phyloP scores from a whole-genome alignment of 2,329 filamentous ascomycete genomes.

The Lizonia empirigonia region DNA sequence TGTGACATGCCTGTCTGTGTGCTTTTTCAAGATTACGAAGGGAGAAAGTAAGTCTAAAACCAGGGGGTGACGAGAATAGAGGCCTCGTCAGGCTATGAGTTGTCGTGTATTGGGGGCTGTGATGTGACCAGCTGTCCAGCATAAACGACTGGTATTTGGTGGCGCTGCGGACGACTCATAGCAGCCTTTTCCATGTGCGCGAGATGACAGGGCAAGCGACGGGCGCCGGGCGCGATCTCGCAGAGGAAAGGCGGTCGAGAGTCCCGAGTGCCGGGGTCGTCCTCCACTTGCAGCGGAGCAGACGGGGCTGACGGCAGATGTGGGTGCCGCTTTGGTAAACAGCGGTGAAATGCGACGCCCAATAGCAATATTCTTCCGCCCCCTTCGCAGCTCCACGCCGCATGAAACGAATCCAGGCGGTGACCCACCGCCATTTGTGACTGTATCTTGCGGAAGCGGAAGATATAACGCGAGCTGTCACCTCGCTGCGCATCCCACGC shows the following conservation, averaged over 20 bases:
- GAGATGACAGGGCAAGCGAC: constrained; percentile 25
- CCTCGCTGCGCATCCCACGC: constrained; percentile 29
- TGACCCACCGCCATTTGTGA: constrained; percentile 32
- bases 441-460: constrained; percentile 24
- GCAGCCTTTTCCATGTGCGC: constrained; percentile 21
- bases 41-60: constrained; percentile 11
- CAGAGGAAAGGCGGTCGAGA: constrained; percentile 33
- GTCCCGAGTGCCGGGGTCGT: constrained; percentile 34
- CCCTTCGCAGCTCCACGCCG: constrained; percentile 39
- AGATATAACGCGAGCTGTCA: constrained; percentile 41
- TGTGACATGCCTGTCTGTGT: constrained; percentile 9
- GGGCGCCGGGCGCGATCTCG: constrained; percentile 22
- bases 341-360: constrained; percentile 35
- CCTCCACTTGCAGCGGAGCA: constrained; percentile 22
- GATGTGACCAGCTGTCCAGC: constrained; percentile 19
- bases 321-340: constrained; percentile 29
- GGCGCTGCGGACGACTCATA: constrained; percentile 37
- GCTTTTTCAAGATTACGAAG: constrained; percentile 15
- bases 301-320: constrained; percentile 32
- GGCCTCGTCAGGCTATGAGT: background rate
- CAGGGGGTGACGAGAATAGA: constrained; percentile 1
- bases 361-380: constrained; percentile 24
- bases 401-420: constrained; percentile 37
- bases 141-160: constrained; percentile 25
- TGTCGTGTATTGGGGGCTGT: constrained; percentile 10